Conservation (phyloP, 192 early-diverging fungal genomes). For the Jimgerdemannia lactiflua region DNA sequence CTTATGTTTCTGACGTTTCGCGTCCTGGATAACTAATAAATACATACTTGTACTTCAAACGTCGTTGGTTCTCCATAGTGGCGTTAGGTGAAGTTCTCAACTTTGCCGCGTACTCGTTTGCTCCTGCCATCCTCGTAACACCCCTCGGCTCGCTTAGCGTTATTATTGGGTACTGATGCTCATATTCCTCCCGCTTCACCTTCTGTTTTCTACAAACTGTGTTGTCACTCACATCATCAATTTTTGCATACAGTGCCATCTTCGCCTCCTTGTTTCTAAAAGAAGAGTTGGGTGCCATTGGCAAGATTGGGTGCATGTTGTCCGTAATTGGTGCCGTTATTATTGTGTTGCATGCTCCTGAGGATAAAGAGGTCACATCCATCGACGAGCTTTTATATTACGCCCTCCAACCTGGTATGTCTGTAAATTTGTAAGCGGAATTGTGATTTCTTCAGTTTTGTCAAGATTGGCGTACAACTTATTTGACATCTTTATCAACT, state of each 20-base stretch:
- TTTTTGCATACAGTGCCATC: slow-evolving; percentile 58
- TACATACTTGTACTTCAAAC: too few species aligned
- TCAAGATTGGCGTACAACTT: background rate
- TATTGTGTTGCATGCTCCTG: slow-evolving; percentile 85
- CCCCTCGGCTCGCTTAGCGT: slow-evolving; percentile 91
- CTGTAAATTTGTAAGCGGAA: too few species aligned
- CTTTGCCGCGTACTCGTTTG: slow-evolving; percentile 94
- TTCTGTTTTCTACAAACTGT: background rate
- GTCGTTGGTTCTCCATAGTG: slow-evolving; percentile 51
- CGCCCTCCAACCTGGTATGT: slow-evolving; percentile 58
- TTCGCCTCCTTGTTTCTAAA: slow-evolving; percentile 86
- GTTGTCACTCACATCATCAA: background rate
- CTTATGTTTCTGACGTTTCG: background rate
- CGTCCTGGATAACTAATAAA: background rate
- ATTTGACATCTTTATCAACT: slow-evolving; percentile 1
- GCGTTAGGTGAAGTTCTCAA: slow-evolving; percentile 89
- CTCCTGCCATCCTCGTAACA: slow-evolving; percentile 93
- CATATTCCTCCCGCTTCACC: background rate
- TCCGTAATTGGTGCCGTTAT: slow-evolving; percentile 87
- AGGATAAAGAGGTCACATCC: slow-evolving; percentile 73
- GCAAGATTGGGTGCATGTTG: slow-evolving; percentile 87
- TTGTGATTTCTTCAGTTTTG: background rate
- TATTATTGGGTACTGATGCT: slow-evolving; percentile 62
- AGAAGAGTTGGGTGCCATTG: slow-evolving; percentile 77
- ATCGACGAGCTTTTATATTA: slow-evolving; percentile 84